A percentile compares a stretch with the other conserved stretches of the same genome.
phyloP scores from a whole-genome alignment of 2,329 filamentous ascomycete genomes.

The Waltergamsia citrina region DNA sequence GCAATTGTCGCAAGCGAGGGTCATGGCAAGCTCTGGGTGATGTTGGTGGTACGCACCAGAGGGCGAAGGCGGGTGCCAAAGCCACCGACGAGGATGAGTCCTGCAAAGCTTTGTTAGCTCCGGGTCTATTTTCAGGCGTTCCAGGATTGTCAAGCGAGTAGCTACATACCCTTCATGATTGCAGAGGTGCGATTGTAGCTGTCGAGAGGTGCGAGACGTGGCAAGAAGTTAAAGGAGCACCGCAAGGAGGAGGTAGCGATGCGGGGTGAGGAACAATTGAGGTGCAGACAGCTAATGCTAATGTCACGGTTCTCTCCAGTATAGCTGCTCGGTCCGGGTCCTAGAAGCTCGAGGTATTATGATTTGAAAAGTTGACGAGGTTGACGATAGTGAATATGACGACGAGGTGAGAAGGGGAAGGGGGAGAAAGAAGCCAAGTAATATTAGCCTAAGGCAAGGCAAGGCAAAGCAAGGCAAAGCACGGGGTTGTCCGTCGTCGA shows the following conservation, averaged over 20 bases:
- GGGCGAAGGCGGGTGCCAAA: conserved; percentile 97
- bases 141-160: conserved; percentile 1
- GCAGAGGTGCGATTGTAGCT: conserved; percentile 5
- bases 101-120: conserved; percentile 34
- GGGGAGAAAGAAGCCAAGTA: too few species aligned
- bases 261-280: background rate
- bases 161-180: conserved; percentile 26
- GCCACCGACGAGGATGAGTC: conserved; percentile 97
- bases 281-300: too few species aligned
- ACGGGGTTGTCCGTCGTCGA: too few species aligned
- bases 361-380: too few species aligned
- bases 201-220: background rate
- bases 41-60: conserved; percentile 55
- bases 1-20: background rate
- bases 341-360: too few species aligned
- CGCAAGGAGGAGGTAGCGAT: background rate
- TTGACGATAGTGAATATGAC: too few species aligned
- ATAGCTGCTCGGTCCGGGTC: too few species aligned
- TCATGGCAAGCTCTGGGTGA: conserved; percentile 3
- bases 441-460: too few species aligned
- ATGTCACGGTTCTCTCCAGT: too few species aligned
- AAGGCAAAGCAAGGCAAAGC: too few species aligned
- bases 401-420: too few species aligned
- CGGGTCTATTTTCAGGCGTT: background rate
- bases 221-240: background rate